Percentiles rank a stretch among this genome's conserved stretches.
phyloP scores from a whole-genome alignment of 2,329 filamentous ascomycete genomes.

The Elsinoe necatrix region DNA sequence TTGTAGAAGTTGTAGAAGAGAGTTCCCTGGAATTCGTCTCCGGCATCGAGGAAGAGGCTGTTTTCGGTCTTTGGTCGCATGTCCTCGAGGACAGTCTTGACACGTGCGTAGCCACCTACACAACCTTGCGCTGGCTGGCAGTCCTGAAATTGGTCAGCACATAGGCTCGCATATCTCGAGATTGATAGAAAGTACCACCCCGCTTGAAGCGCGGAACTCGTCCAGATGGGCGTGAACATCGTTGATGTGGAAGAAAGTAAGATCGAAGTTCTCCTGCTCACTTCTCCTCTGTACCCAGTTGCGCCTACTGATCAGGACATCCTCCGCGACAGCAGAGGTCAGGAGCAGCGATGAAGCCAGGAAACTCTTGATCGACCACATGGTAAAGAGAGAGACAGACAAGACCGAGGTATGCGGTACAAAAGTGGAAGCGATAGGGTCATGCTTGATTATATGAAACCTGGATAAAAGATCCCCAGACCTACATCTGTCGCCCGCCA shows the following conservation, averaged over 20 bases:
- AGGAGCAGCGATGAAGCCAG: slow-evolving; percentile 1
- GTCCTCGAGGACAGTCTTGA: slow-evolving; percentile 52
- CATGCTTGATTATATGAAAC: slow-evolving; percentile 1
- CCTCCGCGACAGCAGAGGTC: slow-evolving; percentile 18
- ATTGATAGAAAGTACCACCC: not conserved
- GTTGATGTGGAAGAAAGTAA: slow-evolving; percentile 59
- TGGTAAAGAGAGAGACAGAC: not conserved
- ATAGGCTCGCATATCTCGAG: not conserved
- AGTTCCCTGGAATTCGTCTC: slow-evolving; percentile 63
- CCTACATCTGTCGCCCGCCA: not conserved
- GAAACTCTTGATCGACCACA: slow-evolving; percentile 3
- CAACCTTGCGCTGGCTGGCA: slow-evolving; percentile 8
- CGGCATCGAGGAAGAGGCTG: slow-evolving; percentile 55
- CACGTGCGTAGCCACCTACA: slow-evolving; percentile 31
- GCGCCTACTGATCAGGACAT: slow-evolving; percentile 21
- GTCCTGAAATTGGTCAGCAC: not conserved
- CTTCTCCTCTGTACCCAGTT: slow-evolving; percentile 21
- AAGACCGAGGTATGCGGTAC: not conserved
- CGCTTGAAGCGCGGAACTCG: slow-evolving; percentile 46
- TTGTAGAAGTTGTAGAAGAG: slow-evolving; percentile 60
- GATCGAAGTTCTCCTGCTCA: slow-evolving; percentile 22
- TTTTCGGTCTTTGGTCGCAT: slow-evolving; percentile 51
- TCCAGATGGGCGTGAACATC: slow-evolving; percentile 61
- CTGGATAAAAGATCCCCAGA: not conserved
- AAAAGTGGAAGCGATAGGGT: not conserved